A percentile compares a stretch with the other conserved stretches of the same genome.
Conservation (phyloP, 2,329 filamentous ascomycete species). For the Grosmannia penicillata region DNA sequence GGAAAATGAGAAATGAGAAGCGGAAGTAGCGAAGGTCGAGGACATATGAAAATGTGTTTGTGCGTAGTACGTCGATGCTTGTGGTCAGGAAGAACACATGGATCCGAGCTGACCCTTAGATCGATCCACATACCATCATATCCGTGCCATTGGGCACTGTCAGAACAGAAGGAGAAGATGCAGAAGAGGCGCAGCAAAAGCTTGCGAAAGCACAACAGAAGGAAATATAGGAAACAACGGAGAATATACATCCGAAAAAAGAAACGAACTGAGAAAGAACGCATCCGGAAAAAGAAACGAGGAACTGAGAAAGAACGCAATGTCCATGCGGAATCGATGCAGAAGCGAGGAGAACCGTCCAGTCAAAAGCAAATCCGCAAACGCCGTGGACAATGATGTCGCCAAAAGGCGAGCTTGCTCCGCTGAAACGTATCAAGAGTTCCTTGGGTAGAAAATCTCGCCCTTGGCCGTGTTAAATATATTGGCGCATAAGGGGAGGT, state of each 20-base stretch:
- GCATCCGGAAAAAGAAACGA: too few relatives aligned
- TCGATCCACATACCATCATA: conserved; percentile 1
- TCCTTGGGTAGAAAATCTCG: conserved; percentile 5
- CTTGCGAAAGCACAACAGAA: too few relatives aligned
- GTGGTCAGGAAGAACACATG: too few relatives aligned
- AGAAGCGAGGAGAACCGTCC: background rate
- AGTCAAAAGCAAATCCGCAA: background rate
- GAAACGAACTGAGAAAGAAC: background rate
- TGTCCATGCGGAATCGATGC: background rate
- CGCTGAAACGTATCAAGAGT: conserved; percentile 3
- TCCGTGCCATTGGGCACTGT: background rate
- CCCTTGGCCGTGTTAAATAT: conserved; percentile 9
- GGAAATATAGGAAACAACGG: too few relatives aligned
- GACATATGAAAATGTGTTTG: too few relatives aligned
- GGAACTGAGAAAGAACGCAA: background rate
- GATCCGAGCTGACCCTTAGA: too few relatives aligned
- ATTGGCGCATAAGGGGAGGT: conserved; percentile 1
- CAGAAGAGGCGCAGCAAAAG: too few relatives aligned
- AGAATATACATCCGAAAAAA: background rate
- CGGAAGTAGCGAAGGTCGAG: too few relatives aligned
- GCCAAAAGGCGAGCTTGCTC: background rate
- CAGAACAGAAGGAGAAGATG: too few relatives aligned
- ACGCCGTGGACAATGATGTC: conserved; percentile 10
- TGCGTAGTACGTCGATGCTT: too few relatives aligned
- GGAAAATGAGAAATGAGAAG: background rate